phyloP scores from a whole-genome alignment of 331 rosid species.

The Phaseolus coccineus region DNA sequence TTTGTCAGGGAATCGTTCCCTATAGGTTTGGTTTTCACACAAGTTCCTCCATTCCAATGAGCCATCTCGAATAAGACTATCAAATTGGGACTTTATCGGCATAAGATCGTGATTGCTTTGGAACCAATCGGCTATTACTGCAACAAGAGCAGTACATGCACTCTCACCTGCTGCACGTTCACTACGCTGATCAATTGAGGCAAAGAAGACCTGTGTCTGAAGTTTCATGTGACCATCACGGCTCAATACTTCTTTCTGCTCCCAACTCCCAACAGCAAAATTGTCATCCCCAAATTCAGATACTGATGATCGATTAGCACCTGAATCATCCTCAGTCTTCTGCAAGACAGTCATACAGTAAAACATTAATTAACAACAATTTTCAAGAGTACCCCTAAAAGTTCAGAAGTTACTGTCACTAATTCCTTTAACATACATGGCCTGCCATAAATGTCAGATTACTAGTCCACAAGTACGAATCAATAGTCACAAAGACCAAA shows the following conservation, averaged over 20 bases:
- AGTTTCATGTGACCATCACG: slow-evolving; percentile 97
- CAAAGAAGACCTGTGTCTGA: slow-evolving; percentile 88
- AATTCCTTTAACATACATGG: slow-evolving; percentile 7
- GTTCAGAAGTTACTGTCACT: slow-evolving; percentile 2
- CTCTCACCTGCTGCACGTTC: slow-evolving; percentile 99
- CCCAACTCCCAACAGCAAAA: slow-evolving; percentile 95
- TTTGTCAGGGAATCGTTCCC: slow-evolving; percentile 90
- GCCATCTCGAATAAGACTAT: slow-evolving; percentile 93
- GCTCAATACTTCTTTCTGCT: slow-evolving; percentile 81
- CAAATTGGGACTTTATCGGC: slow-evolving; percentile 98
- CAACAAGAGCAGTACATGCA: slow-evolving; percentile 98
- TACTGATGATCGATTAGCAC: slow-evolving; percentile 77
- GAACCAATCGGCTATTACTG: slow-evolving; percentile 96
- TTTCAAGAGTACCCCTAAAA: neutral
- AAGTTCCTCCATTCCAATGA: slow-evolving; percentile 94
- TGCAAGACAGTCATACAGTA: slow-evolving; percentile 49
- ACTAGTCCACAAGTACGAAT: slow-evolving; percentile 6
- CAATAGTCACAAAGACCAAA: slow-evolving; percentile 8
- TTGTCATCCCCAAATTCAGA: slow-evolving; percentile 98
- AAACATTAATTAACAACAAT: slow-evolving; percentile 28
- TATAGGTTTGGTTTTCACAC: slow-evolving; percentile 79
- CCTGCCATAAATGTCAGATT: slow-evolving; percentile 1
- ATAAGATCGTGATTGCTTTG: slow-evolving; percentile 77
- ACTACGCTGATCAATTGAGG: slow-evolving; percentile 96
- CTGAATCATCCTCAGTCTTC: slow-evolving; percentile 84